A percentile compares a stretch with the other conserved stretches of the same genome.
These are phyloP conservation scores for Candida sphagnicola DNA, from an alignment of 805 yeast genomes.

Conservation along the genomic window DNA sequence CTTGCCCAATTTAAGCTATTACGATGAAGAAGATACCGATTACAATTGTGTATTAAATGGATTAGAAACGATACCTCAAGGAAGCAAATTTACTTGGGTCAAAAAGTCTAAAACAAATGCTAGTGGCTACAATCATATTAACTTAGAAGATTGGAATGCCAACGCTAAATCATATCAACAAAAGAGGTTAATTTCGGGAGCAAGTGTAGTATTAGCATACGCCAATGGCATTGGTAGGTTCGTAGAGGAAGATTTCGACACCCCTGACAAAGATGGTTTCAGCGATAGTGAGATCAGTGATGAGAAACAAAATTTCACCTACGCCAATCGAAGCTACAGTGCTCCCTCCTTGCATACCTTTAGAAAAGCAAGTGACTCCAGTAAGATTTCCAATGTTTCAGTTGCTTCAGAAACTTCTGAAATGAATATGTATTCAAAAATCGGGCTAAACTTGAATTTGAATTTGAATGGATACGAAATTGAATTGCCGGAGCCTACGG, in stretches of 20 bases:
- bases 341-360: conserved; percentile 42
- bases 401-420: background rate
- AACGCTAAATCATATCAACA: conserved; percentile 21
- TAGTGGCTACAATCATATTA: conserved; percentile 12
- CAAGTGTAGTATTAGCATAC: background rate
- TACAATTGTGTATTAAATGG: conserved; percentile 16
- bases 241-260: no score
- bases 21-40: conserved; percentile 2
- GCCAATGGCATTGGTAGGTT: background rate
- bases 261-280: no score
- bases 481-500: conserved; percentile 16
- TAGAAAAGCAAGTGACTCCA: conserved; percentile 16
- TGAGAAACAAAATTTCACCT: conserved; percentile 7
- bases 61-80: conserved; percentile 23
- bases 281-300: background rate
- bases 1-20: background rate
- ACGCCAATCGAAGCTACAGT: conserved; percentile 26
- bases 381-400: background rate
- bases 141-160: conserved; percentile 31
- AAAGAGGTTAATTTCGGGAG: conserved; percentile 14
- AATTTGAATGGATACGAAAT: conserved; percentile 6
- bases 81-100: conserved; percentile 6
- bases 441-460: conserved; percentile 4
- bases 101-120: background rate
- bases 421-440: background rate